These are phyloP conservation scores for Cladosporium sp. DNA, from an alignment of 2,329 filamentous ascomycete species.

Conservation along the genomic window DNA sequence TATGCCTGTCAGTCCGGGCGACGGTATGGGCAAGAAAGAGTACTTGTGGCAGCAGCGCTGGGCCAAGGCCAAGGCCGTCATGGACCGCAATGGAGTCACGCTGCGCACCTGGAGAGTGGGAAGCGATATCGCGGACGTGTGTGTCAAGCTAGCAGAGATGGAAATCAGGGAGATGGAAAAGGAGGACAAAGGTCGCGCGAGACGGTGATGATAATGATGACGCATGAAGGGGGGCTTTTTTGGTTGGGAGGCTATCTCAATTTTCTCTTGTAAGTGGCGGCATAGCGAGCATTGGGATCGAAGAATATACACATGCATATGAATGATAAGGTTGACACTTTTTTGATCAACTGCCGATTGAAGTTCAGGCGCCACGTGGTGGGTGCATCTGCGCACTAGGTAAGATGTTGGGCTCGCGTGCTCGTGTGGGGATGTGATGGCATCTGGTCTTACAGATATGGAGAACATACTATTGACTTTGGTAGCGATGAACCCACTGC, in stretches of 20 bases:
- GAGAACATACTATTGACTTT: neutral
- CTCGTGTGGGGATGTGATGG: neutral
- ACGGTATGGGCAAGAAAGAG: constrained; percentile 64
- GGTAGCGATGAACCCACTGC: neutral
- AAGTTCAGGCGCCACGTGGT: neutral
- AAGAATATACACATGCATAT: neutral
- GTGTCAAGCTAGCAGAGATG: constrained; percentile 64
- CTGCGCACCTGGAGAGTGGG: constrained; percentile 75
- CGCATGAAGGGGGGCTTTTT: neutral
- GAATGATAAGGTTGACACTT: neutral
- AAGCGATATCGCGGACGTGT: constrained; percentile 67
- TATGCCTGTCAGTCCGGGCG: constrained; percentile 33
- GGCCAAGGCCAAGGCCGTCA: constrained; percentile 62
- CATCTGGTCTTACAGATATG: neutral
- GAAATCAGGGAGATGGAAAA: constrained; percentile 48
- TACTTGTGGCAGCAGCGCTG: constrained; percentile 72
- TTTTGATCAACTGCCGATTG: neutral
- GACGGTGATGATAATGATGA: constrained; percentile 3
- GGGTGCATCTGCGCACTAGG: neutral
- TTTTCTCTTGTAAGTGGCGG: neutral
- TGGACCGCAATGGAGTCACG: constrained; percentile 66
- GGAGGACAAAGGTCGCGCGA: constrained; percentile 20
- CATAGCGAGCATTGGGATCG: constrained; percentile 3
- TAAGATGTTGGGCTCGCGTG: neutral
- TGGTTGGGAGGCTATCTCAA: neutral